A percentile compares a stretch with the other conserved stretches of the same genome.
phyloP scores from a whole-genome alignment of 2,329 filamentous ascomycete species.

The Colletotrichum agaves region DNA sequence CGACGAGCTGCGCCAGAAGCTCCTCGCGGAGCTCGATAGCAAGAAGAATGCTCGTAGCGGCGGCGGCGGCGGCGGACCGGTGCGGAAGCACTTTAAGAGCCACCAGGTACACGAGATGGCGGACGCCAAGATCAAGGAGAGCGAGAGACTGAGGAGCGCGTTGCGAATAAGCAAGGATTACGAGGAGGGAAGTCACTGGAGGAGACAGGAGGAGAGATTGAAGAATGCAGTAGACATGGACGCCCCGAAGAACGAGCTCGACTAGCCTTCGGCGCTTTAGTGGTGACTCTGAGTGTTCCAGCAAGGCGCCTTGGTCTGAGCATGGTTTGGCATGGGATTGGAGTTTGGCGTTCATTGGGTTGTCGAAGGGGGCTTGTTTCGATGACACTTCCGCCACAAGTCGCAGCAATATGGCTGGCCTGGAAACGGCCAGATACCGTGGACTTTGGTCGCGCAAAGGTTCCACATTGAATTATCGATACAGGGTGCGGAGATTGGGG shows the following conservation, averaged over 20 bases:
- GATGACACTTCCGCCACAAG: background rate
- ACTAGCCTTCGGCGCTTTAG: background rate
- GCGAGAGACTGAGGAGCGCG: slow-evolving; percentile 85
- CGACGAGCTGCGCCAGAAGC: slow-evolving; percentile 54
- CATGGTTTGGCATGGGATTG: background rate
- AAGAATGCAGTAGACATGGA: slow-evolving; percentile 57
- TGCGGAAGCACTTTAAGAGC: slow-evolving; percentile 75
- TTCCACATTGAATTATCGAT: slow-evolving; percentile 17
- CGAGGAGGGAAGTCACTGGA: slow-evolving; percentile 88
- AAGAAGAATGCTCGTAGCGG: slow-evolving; percentile 41
- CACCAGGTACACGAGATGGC: slow-evolving; percentile 98
- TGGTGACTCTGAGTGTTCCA: background rate
- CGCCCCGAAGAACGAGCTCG: slow-evolving; percentile 39
- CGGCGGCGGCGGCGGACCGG: slow-evolving; percentile 45
- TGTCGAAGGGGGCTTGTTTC: background rate
- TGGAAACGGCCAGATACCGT: background rate
- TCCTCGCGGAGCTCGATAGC: slow-evolving; percentile 53
- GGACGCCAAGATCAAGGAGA: slow-evolving; percentile 96
- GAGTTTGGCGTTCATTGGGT: slow-evolving; percentile 24
- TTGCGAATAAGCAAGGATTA: slow-evolving; percentile 89
- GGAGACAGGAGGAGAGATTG: slow-evolving; percentile 79
- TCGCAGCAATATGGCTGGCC: background rate
- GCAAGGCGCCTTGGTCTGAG: slow-evolving; percentile 1
- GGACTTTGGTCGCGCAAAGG: background rate
- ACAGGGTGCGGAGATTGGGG: slow-evolving; percentile 8